Evolutionary conservation across 2,329 filamentous ascomycete species (phyloP).

Genomic region (Aspergillus versicolor): DNA sequence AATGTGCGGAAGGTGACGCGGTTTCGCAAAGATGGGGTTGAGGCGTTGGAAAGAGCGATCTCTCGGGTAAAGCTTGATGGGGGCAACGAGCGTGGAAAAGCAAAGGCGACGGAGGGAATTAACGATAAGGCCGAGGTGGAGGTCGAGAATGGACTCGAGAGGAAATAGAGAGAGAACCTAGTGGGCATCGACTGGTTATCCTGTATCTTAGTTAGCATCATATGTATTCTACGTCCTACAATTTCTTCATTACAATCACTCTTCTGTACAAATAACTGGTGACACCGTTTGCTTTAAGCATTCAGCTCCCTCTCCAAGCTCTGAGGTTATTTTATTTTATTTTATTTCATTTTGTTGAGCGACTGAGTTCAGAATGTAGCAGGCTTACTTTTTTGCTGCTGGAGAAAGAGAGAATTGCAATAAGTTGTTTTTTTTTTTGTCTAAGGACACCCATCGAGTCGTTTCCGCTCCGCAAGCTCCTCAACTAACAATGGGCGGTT

Average conservation of each 20-base stretch:
- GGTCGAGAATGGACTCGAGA: neutral
- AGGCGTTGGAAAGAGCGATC: slow-evolving; percentile 64
- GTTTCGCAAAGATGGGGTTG: slow-evolving; percentile 66
- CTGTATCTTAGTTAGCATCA: slow-evolving; percentile 3
- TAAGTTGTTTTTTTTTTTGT: neutral
- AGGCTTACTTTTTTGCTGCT: neutral
- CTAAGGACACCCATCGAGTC: neutral
- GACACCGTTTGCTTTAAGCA: neutral
- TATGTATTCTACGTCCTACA: slow-evolving; percentile 4
- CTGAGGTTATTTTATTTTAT: neutral
- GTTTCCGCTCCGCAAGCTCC: neutral
- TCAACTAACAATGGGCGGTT: neutral
- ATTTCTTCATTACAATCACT: neutral
- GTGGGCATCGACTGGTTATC: neutral
- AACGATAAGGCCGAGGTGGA: slow-evolving; percentile 9
- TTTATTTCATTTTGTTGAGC: too few species aligned
- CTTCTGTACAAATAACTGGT: neutral
- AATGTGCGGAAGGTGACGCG: slow-evolving; percentile 83
- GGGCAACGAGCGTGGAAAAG: slow-evolving; percentile 24
- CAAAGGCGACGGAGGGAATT: slow-evolving; percentile 19
- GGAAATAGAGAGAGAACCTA: slow-evolving; percentile 10
- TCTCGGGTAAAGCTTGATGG: slow-evolving; percentile 56
- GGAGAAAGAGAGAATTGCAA: neutral
- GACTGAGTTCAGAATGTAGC: neutral
- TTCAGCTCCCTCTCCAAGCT: neutral